Evolutionary conservation across 192 early-diverging fungal genomes (phyloP).

Genomic region (Backusella sp.): DNA sequence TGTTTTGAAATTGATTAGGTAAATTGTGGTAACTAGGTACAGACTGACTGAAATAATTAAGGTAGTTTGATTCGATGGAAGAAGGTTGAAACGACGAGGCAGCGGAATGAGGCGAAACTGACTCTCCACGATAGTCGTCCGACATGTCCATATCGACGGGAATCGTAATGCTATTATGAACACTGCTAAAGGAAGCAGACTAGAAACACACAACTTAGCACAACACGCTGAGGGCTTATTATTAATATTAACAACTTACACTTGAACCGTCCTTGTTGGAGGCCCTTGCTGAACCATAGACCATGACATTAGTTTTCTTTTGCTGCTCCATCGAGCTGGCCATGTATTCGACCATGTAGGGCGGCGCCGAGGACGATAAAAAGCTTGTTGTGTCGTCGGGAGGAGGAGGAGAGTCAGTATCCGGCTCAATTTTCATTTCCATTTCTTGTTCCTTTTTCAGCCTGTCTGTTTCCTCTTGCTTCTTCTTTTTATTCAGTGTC

Average conservation of each 20-base stretch:
- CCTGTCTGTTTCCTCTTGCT: neutral
- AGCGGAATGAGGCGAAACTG: slow-evolving; percentile 1
- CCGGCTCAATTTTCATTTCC: neutral
- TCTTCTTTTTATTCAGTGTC: slow-evolving; percentile 47
- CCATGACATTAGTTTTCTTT: slow-evolving; percentile 17
- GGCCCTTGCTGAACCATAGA: slow-evolving; percentile 25
- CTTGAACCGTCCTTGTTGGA: neutral
- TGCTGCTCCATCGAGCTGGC: neutral
- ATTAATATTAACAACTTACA: neutral
- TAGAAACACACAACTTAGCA: neutral
- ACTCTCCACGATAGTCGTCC: slow-evolving; percentile 5
- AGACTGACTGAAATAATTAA: slow-evolving; percentile 15
- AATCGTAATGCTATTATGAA: slow-evolving; percentile 16
- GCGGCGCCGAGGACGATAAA: slow-evolving; percentile 40
- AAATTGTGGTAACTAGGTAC: slow-evolving; percentile 16
- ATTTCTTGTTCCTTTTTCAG: neutral
- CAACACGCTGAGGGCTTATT: neutral
- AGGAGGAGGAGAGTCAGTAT: slow-evolving; percentile 17
- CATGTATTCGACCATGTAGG: slow-evolving; percentile 20
- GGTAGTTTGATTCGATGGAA: slow-evolving; percentile 2
- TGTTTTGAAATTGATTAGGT: slow-evolving; percentile 11
- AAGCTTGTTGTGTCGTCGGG: slow-evolving; percentile 32
- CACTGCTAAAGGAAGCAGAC: neutral
- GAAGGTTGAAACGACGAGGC: slow-evolving; percentile 19
- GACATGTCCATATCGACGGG: slow-evolving; percentile 19